Conservation (phyloP, 345 rosid species). For the Ceriops zippeliana region DNA sequence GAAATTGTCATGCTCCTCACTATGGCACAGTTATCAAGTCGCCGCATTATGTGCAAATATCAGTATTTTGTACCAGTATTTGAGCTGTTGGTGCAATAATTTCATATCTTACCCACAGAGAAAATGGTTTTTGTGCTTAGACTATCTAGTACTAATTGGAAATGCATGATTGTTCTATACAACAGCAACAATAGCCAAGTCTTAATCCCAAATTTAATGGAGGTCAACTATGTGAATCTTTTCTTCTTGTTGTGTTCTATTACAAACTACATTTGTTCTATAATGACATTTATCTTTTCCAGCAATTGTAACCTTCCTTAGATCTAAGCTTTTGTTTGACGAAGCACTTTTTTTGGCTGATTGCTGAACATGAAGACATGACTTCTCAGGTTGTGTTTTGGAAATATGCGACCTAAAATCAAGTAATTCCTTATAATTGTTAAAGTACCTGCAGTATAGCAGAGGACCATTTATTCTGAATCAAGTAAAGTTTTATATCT, state of each 20-base stretch:
- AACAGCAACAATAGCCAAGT: no score
- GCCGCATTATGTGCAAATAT: background rate
- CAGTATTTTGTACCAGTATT: background rate
- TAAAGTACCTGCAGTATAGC: background rate
- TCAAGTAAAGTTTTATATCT: no score
- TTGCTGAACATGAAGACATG: background rate
- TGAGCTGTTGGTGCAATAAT: background rate
- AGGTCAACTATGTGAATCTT: no score
- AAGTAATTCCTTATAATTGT: background rate
- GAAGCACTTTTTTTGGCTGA: background rate
- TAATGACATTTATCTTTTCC: no score
- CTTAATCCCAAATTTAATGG: no score
- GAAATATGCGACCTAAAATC: background rate
- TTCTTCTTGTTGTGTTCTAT: no score
- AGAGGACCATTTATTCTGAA: background rate
- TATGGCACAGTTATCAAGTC: slow-evolving; percentile 3
- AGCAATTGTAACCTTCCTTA: no score
- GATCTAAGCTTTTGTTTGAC: background rate
- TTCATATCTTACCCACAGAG: no score
- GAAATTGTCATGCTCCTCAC: background rate
- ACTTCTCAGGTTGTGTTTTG: background rate
- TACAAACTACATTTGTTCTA: no score
- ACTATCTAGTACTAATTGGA: no score
- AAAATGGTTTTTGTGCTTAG: no score
- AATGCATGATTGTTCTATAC: no score